Evolutionary conservation across 176 grass and related monocot genomes (phyloP).

Genomic region (Carex kokanica): DNA sequence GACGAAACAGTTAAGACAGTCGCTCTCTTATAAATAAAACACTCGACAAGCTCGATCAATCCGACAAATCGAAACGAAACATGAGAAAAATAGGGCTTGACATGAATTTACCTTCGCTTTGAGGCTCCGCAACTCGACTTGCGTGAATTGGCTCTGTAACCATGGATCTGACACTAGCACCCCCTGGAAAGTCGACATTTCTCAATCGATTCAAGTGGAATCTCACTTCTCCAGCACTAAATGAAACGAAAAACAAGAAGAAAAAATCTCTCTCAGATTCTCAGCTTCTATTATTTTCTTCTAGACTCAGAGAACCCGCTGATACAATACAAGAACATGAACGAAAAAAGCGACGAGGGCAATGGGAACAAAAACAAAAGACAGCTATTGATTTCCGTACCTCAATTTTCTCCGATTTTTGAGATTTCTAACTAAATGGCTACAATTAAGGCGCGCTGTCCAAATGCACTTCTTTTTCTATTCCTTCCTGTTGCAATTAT

Average conservation of each 20-base stretch:
- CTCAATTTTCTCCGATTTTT: neutral
- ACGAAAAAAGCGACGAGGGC: neutral
- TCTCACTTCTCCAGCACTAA: neutral
- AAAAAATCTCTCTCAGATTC: slow-evolving; percentile 33
- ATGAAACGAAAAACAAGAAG: neutral
- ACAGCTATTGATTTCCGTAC: neutral
- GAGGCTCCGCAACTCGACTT: slow-evolving; percentile 89
- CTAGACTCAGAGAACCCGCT: neutral
- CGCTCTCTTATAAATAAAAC: neutral
- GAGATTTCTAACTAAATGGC: slow-evolving; percentile 16
- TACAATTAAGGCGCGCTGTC: slow-evolving; percentile 14
- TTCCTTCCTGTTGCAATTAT: slow-evolving; percentile 2
- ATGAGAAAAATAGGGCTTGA: slow-evolving; percentile 24
- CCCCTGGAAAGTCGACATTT: slow-evolving; percentile 80
- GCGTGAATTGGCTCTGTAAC: slow-evolving; percentile 96
- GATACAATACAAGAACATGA: neutral
- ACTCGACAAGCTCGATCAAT: neutral
- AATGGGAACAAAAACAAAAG: slow-evolving; percentile 13
- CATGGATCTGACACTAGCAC: slow-evolving; percentile 94
- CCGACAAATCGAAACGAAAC: neutral
- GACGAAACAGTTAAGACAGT: neutral
- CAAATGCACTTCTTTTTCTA: neutral
- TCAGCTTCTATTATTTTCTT: neutral
- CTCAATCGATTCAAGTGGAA: neutral
- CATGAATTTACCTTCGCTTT: slow-evolving; percentile 66